Base-by-base conservation (phyloP, 225 moss, liverwort and hornwort species). In the Anthoceros angustus region DNA sequence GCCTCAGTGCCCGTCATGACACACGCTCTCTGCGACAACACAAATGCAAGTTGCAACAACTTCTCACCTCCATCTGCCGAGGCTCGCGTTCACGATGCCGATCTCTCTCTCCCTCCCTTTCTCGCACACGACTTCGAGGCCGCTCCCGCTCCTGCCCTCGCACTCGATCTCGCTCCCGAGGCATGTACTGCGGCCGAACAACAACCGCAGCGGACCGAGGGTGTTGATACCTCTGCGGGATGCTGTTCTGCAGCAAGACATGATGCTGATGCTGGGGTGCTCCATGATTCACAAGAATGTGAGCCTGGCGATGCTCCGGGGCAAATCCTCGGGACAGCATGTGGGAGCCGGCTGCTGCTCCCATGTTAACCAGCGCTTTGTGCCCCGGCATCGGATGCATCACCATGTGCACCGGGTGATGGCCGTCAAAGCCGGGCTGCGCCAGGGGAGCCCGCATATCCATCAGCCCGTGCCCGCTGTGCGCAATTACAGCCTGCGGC, bases 51-150 rank as follows among this genome's bases (percentile, higher is more conserved):
- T 20, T 18, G 18, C 55, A 55, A 55, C 32, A 4, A 32, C 32
- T 32, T 55, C 40, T 70, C 62, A 70, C 69, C 69, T 70, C 69
- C 21, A 16, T 10, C 61, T 41, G 18, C 39, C 41, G 41, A 70
- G 61, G 61, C 16, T 63, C 69, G 24, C 15, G 42, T 42, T 70
- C 62, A 3, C 32, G 62, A 41, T 43, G 21, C 12, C 69, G 62
- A 12, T 70, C 70, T 25, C 70, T 39, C 14, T 64, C 70, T 18
- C 23, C 5, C 15, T 64, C 63, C 38, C 64, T 43, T 24, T 38
- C 70, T 18, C 48, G 45, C 62, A 64, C 63, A 7, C 70, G 25
- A 20, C 48, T 43, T 55, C 55, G 55, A 55, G 18, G 5, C 7
- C 25, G 42, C 4, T 11, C 48, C 45, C 64, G 41, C 38, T 38